phyloP scores from a whole-genome alignment of 176 grass and related monocot species.

The Triticum turgidum region DNA sequence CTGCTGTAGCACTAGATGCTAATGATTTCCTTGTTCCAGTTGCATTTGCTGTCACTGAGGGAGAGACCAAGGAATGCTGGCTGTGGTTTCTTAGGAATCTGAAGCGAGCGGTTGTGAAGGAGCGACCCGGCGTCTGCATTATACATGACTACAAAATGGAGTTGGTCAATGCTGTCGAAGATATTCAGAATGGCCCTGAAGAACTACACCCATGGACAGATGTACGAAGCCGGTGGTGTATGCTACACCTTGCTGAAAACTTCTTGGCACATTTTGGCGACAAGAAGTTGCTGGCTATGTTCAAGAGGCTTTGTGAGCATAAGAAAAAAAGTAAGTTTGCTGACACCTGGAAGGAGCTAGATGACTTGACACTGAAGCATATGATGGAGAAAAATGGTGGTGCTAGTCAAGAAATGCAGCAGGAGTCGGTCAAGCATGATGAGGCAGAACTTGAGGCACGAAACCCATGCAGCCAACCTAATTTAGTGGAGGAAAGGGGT shows the following conservation, averaged over 20 bases:
- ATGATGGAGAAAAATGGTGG: not conserved
- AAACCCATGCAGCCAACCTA: not conserved
- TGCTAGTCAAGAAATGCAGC: not conserved
- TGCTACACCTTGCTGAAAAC: slow-evolving; percentile 11
- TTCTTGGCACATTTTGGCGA: slow-evolving; percentile 13
- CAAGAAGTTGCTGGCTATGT: not conserved
- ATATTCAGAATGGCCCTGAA: not conserved
- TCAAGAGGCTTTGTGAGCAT: slow-evolving; percentile 13
- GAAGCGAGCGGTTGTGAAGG: not conserved
- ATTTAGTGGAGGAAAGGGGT: not conserved
- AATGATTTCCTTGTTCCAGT: too few species aligned
- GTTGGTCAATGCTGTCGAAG: not conserved
- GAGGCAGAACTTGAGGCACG: not conserved
- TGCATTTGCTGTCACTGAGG: too few species aligned
- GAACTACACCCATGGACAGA: not conserved
- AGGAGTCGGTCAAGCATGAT: not conserved
- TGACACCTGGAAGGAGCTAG: slow-evolving; percentile 7
- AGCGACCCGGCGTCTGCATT: not conserved
- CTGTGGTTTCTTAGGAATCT: not conserved
- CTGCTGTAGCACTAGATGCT: slow-evolving; percentile 7
- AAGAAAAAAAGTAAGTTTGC: not conserved
- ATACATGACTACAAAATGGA: too few species aligned
- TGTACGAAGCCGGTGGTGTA: not conserved
- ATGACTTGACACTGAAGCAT: slow-evolving; percentile 7
- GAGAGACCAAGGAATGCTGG: too few species aligned